Conservation (phyloP, 768 basidiomycete species). For the Ramaria sp. region DNA sequence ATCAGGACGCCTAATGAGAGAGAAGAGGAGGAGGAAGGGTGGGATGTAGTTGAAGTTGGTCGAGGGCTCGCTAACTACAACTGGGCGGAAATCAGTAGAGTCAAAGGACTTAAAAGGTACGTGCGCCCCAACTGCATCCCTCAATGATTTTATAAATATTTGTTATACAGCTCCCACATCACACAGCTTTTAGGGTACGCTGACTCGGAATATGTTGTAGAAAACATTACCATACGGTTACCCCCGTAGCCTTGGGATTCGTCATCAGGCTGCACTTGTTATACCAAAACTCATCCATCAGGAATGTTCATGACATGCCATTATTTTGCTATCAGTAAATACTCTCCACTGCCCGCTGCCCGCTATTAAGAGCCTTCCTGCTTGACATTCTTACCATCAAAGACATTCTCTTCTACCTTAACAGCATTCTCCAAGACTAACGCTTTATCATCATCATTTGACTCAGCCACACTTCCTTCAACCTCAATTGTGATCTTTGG, state of each 20-base stretch:
- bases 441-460: background rate
- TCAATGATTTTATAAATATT: background rate
- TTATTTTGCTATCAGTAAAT: background rate
- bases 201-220: conserved; percentile 95
- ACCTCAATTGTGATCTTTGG: conserved; percentile 31
- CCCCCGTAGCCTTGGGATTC: conserved; percentile 24
- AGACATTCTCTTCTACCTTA: background rate
- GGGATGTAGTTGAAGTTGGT: conserved; percentile 83
- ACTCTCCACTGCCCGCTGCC: too few relatives aligned
- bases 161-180: conserved; percentile 56
- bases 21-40: conserved; percentile 33
- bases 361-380: too few relatives aligned
- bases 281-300: background rate
- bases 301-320: background rate
- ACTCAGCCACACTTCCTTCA: conserved; percentile 9
- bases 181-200: conserved; percentile 79
- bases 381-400: too few relatives aligned
- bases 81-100: conserved; percentile 76
- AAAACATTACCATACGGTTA: conserved; percentile 77
- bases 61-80: conserved; percentile 95
- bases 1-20: conserved; percentile 15
- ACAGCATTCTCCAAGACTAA: background rate
- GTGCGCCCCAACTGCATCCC: conserved; percentile 14
- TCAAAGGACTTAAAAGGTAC: conserved; percentile 88
- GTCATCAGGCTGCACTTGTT: background rate